Conservation (phyloP, 257 asterid genomes). For the Cruciata laevipes region DNA sequence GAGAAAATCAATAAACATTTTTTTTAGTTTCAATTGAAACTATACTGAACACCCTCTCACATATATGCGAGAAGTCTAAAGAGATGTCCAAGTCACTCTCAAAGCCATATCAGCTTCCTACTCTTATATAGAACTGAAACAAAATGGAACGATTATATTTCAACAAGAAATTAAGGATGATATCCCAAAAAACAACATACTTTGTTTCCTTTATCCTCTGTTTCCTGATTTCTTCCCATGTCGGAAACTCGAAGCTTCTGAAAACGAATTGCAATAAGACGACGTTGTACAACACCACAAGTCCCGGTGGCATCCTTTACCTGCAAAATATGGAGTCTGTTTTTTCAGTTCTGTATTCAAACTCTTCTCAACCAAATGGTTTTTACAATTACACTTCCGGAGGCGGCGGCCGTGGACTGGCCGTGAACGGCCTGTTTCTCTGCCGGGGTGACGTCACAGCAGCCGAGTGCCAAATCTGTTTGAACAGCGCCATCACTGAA, state of each 20-base stretch:
- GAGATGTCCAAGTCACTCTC: too few species aligned
- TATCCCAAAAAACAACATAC: background rate
- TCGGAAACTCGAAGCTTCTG: background rate
- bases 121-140: too few species aligned
- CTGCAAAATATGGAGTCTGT: slow-evolving; percentile 6
- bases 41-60: too few species aligned
- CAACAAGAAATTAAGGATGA: background rate
- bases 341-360: slow-evolving; percentile 9
- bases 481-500: background rate
- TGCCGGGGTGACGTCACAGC: slow-evolving; percentile 21
- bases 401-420: background rate
- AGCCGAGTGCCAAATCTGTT: slow-evolving; percentile 8
- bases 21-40: too few species aligned
- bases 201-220: background rate
- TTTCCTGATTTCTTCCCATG: background rate
- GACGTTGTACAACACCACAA: background rate
- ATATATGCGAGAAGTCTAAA: too few species aligned
- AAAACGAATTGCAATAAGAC: background rate
- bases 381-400: slow-evolving; percentile 13
- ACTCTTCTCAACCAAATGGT: slow-evolving; percentile 10
- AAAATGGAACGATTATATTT: too few species aligned
- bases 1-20: too few species aligned
- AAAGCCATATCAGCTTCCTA: too few species aligned
- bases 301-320: slow-evolving; percentile 6
- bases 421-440: slow-evolving; percentile 16